These are phyloP conservation scores for Arctium lappa DNA, from an alignment of 129 eudicot genomes.

Conservation along the genomic window DNA sequence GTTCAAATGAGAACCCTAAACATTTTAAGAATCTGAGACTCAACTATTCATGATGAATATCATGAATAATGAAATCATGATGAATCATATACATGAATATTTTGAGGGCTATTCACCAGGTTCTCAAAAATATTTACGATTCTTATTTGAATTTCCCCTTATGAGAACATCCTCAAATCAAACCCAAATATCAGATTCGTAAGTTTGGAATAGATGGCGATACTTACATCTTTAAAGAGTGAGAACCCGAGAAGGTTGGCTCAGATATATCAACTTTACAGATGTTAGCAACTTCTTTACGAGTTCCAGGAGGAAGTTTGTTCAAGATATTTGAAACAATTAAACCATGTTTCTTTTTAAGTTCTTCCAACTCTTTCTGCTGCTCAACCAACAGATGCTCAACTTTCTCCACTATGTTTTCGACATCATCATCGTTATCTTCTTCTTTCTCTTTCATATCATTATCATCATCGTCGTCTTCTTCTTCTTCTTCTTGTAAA, in stretches of 20 bases:
- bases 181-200: conserved; percentile 25
- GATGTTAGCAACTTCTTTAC: conserved; percentile 38
- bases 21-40: not conserved
- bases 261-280: conserved; percentile 48
- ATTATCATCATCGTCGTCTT: not conserved
- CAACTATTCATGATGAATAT: conserved; percentile 13
- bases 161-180: not conserved
- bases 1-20: not conserved
- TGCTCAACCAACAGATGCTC: conserved; percentile 60
- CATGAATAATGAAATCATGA: no score
- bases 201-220: conserved; percentile 20
- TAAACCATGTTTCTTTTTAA: conserved; percentile 58
- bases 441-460: conserved; percentile 12
- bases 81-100: conserved; percentile 6
- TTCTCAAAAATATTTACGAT: not conserved
- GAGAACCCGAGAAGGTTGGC: not conserved
- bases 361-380: conserved; percentile 68
- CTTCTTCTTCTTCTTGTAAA: conserved; percentile 24
- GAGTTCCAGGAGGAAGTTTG: conserved; percentile 54
- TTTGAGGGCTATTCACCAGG: conserved; percentile 12
- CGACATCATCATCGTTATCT: conserved; percentile 33
- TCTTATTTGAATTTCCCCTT: not conserved
- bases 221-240: conserved; percentile 33
- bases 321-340: conserved; percentile 47
- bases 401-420: conserved; percentile 43